These are phyloP conservation scores for Stachybotrys chartarum DNA, from an alignment of 2,329 filamentous ascomycete genomes.

Conservation along the genomic window DNA sequence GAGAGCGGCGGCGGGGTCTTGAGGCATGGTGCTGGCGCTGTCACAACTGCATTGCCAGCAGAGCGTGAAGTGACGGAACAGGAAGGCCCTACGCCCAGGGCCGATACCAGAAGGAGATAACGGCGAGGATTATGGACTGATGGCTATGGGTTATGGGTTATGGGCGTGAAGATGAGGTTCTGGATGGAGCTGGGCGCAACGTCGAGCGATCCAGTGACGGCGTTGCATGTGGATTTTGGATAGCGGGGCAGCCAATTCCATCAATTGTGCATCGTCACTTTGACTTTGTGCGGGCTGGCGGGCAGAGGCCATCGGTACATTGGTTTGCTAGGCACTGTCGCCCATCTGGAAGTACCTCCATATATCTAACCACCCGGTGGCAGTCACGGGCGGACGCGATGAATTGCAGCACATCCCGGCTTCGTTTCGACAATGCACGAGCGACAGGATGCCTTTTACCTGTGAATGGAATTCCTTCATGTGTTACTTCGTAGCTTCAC, in stretches of 20 bases:
- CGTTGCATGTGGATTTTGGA: background rate
- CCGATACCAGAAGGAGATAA: no score
- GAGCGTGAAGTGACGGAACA: background rate
- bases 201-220: background rate
- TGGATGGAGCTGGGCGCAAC: background rate
- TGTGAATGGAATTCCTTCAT: background rate
- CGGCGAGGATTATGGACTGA: no score
- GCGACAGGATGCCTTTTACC: no score
- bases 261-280: background rate
- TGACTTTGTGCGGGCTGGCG: background rate
- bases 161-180: background rate
- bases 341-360: background rate
- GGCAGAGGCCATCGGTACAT: background rate
- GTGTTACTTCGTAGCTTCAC: no score
- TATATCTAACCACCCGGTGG: no score
- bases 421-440: no score
- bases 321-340: background rate
- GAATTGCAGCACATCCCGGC: no score
- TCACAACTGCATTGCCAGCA: slow-evolving; percentile 12
- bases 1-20: slow-evolving; percentile 43
- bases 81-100: background rate
- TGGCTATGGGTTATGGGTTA: background rate
- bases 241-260: slow-evolving; percentile 1
- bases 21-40: slow-evolving; percentile 22
- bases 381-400: no score